Percentiles rank a stretch among this genome's conserved stretches.
Evolutionary conservation across 495 filamentous ascomycete genomes (phyloP).

Genomic region (Chaetomium tenue): DNA sequence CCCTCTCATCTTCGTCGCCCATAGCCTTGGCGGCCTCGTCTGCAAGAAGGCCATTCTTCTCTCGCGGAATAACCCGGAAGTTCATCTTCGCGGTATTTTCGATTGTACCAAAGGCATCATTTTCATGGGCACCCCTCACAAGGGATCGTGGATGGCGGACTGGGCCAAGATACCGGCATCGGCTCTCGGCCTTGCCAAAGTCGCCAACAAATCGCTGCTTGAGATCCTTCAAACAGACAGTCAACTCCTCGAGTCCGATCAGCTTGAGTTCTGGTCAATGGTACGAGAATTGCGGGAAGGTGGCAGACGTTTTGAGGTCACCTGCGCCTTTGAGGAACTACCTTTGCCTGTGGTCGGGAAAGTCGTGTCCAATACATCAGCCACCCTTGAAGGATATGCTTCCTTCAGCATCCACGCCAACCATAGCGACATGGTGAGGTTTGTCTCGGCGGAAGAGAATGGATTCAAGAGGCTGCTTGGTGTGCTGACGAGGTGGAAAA

Average conservation of each 20-base stretch:
- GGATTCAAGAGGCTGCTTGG: conserved; percentile 40
- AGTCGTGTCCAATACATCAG: conserved; percentile 44
- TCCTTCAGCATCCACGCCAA: conserved; percentile 39
- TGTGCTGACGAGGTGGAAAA: conserved; percentile 23
- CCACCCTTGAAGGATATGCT: conserved; percentile 32
- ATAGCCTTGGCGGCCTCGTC: conserved; percentile 46
- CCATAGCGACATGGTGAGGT: conserved; percentile 45
- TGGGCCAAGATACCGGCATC: conserved; percentile 26
- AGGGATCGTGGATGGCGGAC: conserved; percentile 34
- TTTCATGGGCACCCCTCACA: conserved; percentile 48
- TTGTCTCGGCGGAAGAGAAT: conserved; percentile 31
- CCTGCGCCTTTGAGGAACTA: conserved; percentile 38
- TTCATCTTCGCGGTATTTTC: conserved; percentile 34
- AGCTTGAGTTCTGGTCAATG: conserved; percentile 35
- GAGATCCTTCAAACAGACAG: conserved; percentile 16
- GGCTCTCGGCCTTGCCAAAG: conserved; percentile 25
- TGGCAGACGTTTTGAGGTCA: conserved; percentile 28
- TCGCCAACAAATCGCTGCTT: conserved; percentile 29
- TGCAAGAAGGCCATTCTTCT: conserved; percentile 35
- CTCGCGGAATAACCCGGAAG: conserved; percentile 24
- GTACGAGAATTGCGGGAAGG: conserved; percentile 25
- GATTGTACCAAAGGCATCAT: conserved; percentile 36
- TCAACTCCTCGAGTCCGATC: conserved; percentile 26
- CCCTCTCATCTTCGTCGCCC: conserved; percentile 35
- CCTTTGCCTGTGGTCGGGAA: conserved; percentile 25